Evolutionary conservation across 192 early-diverging fungal genomes (phyloP), one percentile per base, ranked within the genome.

Genomic region (Physocladia obscura): DNA sequence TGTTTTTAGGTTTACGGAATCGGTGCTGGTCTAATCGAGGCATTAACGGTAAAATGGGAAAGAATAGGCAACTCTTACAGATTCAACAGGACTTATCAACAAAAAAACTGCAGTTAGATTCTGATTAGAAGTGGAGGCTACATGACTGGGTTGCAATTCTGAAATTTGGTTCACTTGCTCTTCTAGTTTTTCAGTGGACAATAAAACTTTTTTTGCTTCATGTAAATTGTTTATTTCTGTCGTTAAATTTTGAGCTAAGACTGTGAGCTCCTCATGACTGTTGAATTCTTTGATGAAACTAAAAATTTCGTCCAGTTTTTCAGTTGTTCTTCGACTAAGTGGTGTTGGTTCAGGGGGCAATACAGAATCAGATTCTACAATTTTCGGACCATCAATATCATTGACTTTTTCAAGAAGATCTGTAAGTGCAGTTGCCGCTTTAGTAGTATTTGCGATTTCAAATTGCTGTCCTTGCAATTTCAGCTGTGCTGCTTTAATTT

Each of bases 241-340:
- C 3, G 57, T 62, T 5, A 55, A 36, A 74, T 36, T 62, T 44
- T 55, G 24, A 11, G 65, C 50, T 52, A 68, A 57, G 4, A 52
- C 50, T 6, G 50, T 34, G 4, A 68, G 65, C 35, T 68, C 52
- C 21, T 68, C 65, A 57, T 68, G 50, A 36, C 65, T 68, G 36
- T 57, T 68, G 54, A 68, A 68, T 6, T 68, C 65, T 31, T 68
- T 68, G 65, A 68, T 68, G 22, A 56, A 57, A 30, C 65, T 57
- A 26, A 57, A 68, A 31, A 68, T 54, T 56, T 68, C 65, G 8
- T 68, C 65, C 35, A 68, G 65, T 30, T 68, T 68, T n/a, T 68
- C 36, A 31, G 24, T 57, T 35, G 50, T 15, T 15, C 19, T 26
- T 51, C 47, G 22, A 47, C 11, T 29, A 6, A 62, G 27, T 11